Base-by-base conservation (phyloP, 208 protist species). In the Trypanosoma mega region DNA sequence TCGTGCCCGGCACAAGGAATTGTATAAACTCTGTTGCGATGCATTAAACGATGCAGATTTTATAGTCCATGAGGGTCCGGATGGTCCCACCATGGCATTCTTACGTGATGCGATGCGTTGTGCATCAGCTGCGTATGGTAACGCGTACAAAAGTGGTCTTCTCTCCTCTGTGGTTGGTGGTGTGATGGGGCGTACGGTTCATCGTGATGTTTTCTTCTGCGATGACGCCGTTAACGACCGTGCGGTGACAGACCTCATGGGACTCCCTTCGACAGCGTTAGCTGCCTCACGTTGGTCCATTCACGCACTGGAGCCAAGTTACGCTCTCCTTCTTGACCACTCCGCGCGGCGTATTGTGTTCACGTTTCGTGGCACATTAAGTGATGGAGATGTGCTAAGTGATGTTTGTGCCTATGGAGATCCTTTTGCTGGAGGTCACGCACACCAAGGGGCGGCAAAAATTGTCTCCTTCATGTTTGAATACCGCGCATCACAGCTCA, bases 61-160 rank as follows among this genome's bases (percentile, higher is more conserved):
- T 39, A 18, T 55, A 23, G 30, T 26, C 12, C 16, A 26, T 5
- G 50, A 55, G 50, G 50, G 50, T 21, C n/a, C 21, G 1, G 20
- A 55, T 4, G 50, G 50, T 16, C 78, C 78, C 11, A 72, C 70
- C 46, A 72, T 74, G 36, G 41, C 67, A 3, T 48, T 78, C 1
- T 43, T 88, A 16, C 78, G 78, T 43, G 63, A 85, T 21, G 55
- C 49, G 20, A 45, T 90, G 63, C 82, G 82, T 21, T 86, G 77
- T 56, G 78, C 82, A 1, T 80, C 73, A 6, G 82, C 82, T 8
- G 79, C 74, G 36, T 90, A 90, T 65, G 82, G 82, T 27, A 64
- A 74, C 30, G 53, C 64, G 23, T 89, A 85, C 63, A 67, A 71
- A 7, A 56, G 67, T 41, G 76, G 78, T 56, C 67, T 41, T 31